phyloP scores from a whole-genome alignment of 148 eudicot species.

The Tetragonia tetragonoides region DNA sequence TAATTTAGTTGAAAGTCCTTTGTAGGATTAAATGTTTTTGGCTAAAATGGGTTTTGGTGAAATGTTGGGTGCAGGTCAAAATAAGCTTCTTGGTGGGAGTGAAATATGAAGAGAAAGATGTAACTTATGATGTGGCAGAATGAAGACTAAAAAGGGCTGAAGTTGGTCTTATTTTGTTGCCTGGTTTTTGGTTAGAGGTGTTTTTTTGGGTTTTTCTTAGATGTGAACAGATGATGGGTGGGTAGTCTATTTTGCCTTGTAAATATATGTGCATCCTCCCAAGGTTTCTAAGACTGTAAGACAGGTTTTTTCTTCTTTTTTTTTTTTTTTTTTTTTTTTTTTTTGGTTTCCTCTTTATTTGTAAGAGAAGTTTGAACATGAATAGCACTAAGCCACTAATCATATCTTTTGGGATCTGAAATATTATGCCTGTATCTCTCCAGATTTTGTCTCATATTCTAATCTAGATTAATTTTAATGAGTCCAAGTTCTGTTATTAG shows the following conservation, averaged over 20 bases:
- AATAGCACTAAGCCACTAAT: too few species aligned
- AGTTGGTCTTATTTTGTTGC: not conserved
- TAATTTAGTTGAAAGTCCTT: not conserved
- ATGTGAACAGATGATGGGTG: not conserved
- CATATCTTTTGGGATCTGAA: too few species aligned
- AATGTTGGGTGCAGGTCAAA: conserved; percentile 44
- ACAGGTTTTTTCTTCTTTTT: not conserved
- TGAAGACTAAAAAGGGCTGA: not conserved
- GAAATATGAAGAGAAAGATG: conserved; percentile 64
- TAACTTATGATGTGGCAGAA: conserved; percentile 36
- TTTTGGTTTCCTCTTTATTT: too few species aligned
- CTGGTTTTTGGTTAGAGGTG: not conserved
- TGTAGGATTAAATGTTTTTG: not conserved
- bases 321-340: too few species aligned
- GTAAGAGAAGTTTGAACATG: too few species aligned
- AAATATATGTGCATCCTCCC: conserved; percentile 11
- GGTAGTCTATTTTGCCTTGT: conserved; percentile 12
- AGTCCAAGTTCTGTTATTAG: too few species aligned
- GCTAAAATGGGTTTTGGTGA: not conserved
- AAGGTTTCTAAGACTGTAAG: not conserved
- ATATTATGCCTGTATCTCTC: too few species aligned
- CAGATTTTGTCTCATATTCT: too few species aligned
- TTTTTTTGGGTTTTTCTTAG: not conserved
- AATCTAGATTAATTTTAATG: too few species aligned
- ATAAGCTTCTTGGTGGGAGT: conserved; percentile 84